phyloP scores from a whole-genome alignment of 352 stramenopile genomes.

The Phytophthora multivora region DNA sequence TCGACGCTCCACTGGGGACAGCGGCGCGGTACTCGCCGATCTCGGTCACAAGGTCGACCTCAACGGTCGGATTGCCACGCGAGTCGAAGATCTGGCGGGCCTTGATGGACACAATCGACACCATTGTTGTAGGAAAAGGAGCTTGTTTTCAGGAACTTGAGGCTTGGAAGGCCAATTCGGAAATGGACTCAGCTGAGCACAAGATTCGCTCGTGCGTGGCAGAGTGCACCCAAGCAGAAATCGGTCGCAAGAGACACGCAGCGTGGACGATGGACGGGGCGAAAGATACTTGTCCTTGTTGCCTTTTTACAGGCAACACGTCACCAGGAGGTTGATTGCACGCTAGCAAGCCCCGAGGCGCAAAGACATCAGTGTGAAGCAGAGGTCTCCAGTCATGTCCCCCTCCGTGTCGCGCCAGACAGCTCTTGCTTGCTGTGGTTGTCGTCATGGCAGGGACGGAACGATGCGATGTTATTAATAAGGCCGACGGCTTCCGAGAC shows the following conservation, averaged over 20 bases:
- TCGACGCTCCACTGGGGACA: conserved; percentile 96
- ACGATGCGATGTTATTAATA: conserved; percentile 13
- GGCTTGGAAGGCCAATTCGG: conserved; percentile 24
- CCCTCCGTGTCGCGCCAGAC: conserved; percentile 7
- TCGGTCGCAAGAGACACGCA: conserved; percentile 22
- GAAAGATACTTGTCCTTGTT: conserved; percentile 20
- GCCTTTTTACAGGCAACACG: conserved; percentile 8
- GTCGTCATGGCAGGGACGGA: conserved; percentile 8
- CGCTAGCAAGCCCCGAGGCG: neutral
- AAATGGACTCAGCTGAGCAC: conserved; percentile 20
- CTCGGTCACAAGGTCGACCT: conserved; percentile 96
- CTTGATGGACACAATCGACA: conserved; percentile 89
- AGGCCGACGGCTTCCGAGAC: neutral
- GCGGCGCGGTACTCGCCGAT: conserved; percentile 93
- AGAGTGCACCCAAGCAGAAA: conserved; percentile 10
- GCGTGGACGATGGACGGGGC: neutral
- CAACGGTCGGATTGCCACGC: conserved; percentile 98
- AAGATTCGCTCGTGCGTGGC: conserved; percentile 15
- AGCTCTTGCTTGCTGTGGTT: neutral
- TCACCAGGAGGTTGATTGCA: conserved; percentile 23
- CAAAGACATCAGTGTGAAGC: conserved; percentile 7
- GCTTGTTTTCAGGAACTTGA: conserved; percentile 38
- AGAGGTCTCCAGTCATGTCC: conserved; percentile 15
- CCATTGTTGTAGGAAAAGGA: conserved; percentile 37
- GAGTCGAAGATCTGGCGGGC: conserved; percentile 98